These are phyloP conservation scores for Buddleja alternifolia DNA, from an alignment of 257 asterid genomes.

Conservation along the genomic window DNA sequence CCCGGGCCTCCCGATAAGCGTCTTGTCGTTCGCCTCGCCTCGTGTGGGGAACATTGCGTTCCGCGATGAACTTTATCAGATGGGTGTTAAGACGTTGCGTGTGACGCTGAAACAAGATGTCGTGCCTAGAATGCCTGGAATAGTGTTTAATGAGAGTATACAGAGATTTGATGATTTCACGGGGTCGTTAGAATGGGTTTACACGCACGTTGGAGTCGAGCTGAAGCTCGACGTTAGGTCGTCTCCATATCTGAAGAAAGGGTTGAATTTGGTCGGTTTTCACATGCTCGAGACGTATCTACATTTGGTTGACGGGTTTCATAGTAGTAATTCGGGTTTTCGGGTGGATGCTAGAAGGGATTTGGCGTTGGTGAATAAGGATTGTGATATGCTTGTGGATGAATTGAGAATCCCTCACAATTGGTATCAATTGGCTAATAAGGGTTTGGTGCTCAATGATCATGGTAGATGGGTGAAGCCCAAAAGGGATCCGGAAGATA, in stretches of 20 bases:
- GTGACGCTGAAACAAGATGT: conserved; percentile 65
- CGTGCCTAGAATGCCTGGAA: conserved; percentile 76
- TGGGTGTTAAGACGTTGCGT: conserved; percentile 65
- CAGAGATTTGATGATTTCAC: conserved; percentile 72
- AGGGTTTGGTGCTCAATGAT: conserved; percentile 59
- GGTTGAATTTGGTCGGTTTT: conserved; percentile 60
- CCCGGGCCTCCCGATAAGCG: conserved; percentile 51
- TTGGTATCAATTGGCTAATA: conserved; percentile 75
- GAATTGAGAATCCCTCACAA: conserved; percentile 62
- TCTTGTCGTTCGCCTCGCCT: conserved; percentile 74
- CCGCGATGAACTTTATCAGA: conserved; percentile 66
- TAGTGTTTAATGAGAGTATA: conserved; percentile 68
- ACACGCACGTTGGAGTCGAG: conserved; percentile 81
- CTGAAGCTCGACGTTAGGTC: conserved; percentile 58
- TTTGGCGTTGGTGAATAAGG: conserved; percentile 74
- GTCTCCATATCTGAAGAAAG: conserved; percentile 59
- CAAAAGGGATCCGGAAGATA: conserved; percentile 63
- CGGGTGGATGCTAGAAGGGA: conserved; percentile 70
- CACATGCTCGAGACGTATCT: conserved; percentile 82
- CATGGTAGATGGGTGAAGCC: conserved; percentile 87
- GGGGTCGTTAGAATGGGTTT: conserved; percentile 80
- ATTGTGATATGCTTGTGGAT: conserved; percentile 77
- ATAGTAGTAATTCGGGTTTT: conserved; percentile 42
- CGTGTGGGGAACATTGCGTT: conserved; percentile 81
- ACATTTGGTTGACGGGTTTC: conserved; percentile 70